Evolutionary conservation across 768 basidiomycete species (phyloP), one percentile per base, ranked within the genome.

Genomic region (Cystobasidium onofrii): DNA sequence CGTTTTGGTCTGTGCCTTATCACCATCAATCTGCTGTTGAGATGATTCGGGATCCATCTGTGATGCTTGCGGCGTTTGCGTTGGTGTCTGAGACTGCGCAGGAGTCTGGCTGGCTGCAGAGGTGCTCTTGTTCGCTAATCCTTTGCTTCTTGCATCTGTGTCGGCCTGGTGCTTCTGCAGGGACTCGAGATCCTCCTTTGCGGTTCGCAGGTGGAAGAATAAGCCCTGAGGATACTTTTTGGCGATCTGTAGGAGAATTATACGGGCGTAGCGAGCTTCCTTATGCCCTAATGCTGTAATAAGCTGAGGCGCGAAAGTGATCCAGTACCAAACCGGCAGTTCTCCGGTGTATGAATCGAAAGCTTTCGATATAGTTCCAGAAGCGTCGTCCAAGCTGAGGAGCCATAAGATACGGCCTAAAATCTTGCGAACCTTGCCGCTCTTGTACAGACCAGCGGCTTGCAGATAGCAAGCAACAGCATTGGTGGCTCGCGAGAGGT

Each of bases 401-500:
- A 99, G 83, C 96, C 96, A 99, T n/a, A 98, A 84, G 7, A 98
- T 88, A 4, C 96, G 88, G 33, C 90, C 87, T 61, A 99, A 87
- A 1, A 98, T 83, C 29, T 92, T 92, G 71, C 96, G 87, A 77
- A 90, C 90, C 82, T 98, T 99, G 67, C 88, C 87, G 79, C 84
- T 93, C 83, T 95, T 96, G 85, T 95, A 96, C 66, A 92, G 84
- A 0, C 95, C 94, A 1, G 92, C 92, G 12, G 96, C 96, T 83
- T 97, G 95, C 9, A 99, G 86, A 82, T 98, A 99, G 81, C 94
- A 97, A 80, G 90, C 92, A 71, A 98, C 94, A 2, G 96, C 96
- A 80, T 89, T 90, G 1, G 89, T 90, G 1, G 92, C 96, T 76
- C 88, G 85, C 2, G 85, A 82, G 41, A 79, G 76, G 64, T 83